Evolutionary conservation across 306 rosid species (phyloP).

Genomic region (Sophora flavescens): DNA sequence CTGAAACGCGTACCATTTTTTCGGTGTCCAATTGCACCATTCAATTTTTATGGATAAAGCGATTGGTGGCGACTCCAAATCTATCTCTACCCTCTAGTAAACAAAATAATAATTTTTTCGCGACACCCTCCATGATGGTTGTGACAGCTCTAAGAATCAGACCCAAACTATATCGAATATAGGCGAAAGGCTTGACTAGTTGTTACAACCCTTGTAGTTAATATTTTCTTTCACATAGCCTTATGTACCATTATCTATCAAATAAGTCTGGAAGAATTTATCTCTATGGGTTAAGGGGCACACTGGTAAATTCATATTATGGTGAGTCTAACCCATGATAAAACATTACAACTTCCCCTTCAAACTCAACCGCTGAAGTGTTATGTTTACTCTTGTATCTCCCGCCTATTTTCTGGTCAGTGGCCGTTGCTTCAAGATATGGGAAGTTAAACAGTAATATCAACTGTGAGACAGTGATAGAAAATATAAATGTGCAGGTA

Average conservation of each 20-base stretch:
- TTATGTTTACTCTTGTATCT: slow-evolving; percentile 50
- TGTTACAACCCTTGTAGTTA: no score
- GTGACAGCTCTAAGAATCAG: no score
- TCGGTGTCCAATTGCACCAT: no score
- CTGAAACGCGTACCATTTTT: no score
- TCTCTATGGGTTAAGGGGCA: slow-evolving; percentile 33
- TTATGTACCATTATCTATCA: background rate
- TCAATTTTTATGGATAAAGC: no score
- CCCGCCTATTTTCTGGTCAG: slow-evolving; percentile 54
- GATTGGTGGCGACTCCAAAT: no score
- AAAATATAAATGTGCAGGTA: slow-evolving; percentile 42
- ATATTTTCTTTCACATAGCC: background rate
- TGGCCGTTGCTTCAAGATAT: slow-evolving; percentile 76
- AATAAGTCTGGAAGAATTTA: slow-evolving; percentile 2
- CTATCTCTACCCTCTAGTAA: no score
- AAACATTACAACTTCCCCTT: slow-evolving; percentile 56
- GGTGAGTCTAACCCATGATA: slow-evolving; percentile 42
- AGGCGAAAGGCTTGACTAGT: no score
- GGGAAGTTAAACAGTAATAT: slow-evolving; percentile 55
- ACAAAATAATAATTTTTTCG: no score
- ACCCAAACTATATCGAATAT: no score
- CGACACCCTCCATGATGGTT: no score
- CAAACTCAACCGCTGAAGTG: slow-evolving; percentile 54
- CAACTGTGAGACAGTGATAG: slow-evolving; percentile 27
- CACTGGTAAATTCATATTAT: slow-evolving; percentile 40